Evolutionary conservation across 2,329 filamentous ascomycete species (phyloP), one percentile per base, ranked within the genome.

Genomic region (Capronia coronata): DNA sequence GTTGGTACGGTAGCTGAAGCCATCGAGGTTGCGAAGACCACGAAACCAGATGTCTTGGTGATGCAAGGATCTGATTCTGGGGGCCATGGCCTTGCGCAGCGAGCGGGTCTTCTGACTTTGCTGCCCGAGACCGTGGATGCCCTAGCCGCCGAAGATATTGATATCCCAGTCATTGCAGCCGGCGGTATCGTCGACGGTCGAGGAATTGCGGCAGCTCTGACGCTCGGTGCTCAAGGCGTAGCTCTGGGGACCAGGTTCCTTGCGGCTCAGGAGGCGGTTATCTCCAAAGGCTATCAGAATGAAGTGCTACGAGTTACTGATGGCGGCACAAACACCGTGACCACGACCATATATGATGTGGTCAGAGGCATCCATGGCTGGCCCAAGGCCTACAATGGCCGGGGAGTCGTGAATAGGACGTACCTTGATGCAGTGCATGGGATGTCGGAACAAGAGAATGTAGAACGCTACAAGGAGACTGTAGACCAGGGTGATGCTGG

Each of bases 221-320:
- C 68, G 1, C 66, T 80, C 0, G 77, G 78, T 0, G 76, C 77
- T 1, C 63, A 67, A 0, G 82, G 78, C 0, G 71, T 75, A 0
- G 77, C 72, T 0, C 72, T 86, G 69, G 83, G 83, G 0, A 86
- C 83, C 0, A 71, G 80, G 6, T 81, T 84, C 49, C 71, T 86
- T 0, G 79, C 79, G 1, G 62, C 67, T 2, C 57, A 61, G 0
- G 76, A 80, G 60, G 71, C 74, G 1, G 67, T 65, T 23, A 69
- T 80, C 21, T 61, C 73, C 1, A 63, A 64, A 30, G 77, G 75
- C 0, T 80, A 80, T 55, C 68, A 67, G 55, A 54, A 71, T 13
- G 75, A 74, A 47, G 65, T 79, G 0, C 46, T 80, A 1, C 60
- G 68, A 4, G 72, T 71, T 1, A 65, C 53, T 1, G 77, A 80